These are phyloP conservation scores for Apophysomyces elegans DNA, from an alignment of 371 early-diverging fungal genomes.

Conservation along the genomic window DNA sequence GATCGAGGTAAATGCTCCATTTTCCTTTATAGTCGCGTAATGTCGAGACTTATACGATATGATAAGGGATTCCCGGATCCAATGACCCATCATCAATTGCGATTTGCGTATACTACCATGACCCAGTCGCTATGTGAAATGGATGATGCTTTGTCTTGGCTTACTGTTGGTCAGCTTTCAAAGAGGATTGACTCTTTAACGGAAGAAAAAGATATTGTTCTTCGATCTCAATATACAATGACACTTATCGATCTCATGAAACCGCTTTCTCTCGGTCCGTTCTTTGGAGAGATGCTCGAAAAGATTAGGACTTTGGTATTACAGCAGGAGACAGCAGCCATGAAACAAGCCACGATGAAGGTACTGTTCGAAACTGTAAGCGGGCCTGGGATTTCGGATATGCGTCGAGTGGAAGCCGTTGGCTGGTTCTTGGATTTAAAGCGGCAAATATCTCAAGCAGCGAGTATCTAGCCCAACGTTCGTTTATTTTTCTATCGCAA, in stretches of 20 bases:
- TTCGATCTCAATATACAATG: conserved; percentile 37
- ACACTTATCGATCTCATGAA: conserved; percentile 47
- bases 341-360: conserved; percentile 42
- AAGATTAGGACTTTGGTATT: conserved; percentile 28
- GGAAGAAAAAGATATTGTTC: conserved; percentile 27
- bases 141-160: conserved; percentile 67
- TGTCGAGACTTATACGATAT: background rate
- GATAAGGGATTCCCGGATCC: conserved; percentile 57
- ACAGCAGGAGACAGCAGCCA: conserved; percentile 23
- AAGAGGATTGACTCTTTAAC: conserved; percentile 36
- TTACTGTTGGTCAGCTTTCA: conserved; percentile 55
- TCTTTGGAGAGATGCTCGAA: conserved; percentile 39
- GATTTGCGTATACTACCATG: conserved; percentile 63
- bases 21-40: background rate
- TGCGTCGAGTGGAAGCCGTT: conserved; percentile 52
- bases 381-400: conserved; percentile 53
- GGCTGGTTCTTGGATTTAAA: conserved; percentile 55
- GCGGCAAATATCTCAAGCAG: conserved; percentile 16
- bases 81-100: conserved; percentile 62
- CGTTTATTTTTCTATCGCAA: no score
- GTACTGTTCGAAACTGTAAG: conserved; percentile 53
- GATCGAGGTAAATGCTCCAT: conserved; percentile 42
- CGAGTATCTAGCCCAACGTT: background rate
- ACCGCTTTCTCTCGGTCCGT: conserved; percentile 54
- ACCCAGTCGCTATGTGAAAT: conserved; percentile 59